These are phyloP conservation scores for Mucor ambiguus DNA, from an alignment of 371 early-diverging fungal genomes.

Conservation along the genomic window DNA sequence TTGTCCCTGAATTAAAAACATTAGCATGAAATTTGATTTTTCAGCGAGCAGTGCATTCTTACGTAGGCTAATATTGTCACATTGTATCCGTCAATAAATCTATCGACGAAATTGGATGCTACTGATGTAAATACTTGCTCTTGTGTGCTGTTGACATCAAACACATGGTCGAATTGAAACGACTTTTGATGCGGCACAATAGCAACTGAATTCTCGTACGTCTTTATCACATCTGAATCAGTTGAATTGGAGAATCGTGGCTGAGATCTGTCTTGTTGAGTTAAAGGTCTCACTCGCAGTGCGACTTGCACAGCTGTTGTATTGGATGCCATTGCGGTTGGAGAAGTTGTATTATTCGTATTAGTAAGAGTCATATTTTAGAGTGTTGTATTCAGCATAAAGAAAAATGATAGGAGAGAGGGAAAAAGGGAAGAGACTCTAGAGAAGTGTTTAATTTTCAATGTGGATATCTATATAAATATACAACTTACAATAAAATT, in stretches of 20 bases:
- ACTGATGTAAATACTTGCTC: conserved; percentile 71
- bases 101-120: conserved; percentile 74
- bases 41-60: conserved; percentile 15
- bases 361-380: conserved; percentile 10
- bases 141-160: conserved; percentile 70
- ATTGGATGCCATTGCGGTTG: neutral
- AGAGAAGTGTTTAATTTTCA: neutral
- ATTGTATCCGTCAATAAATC: conserved; percentile 94
- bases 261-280: conserved; percentile 47
- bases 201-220: conserved; percentile 40
- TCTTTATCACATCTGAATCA: conserved; percentile 45
- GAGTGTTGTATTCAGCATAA: neutral
- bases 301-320: conserved; percentile 35
- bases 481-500: neutral
- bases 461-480: neutral
- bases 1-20: conserved; percentile 59
- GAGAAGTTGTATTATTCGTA: neutral
- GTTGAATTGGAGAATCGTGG: conserved; percentile 49
- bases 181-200: conserved; percentile 56
- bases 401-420: conserved; percentile 3
- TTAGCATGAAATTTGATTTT: neutral
- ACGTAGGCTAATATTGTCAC: conserved; percentile 97
- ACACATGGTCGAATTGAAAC: conserved; percentile 83
- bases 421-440: neutral
- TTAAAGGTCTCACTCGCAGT: conserved; percentile 61